Base-by-base conservation (phyloP, 495 filamentous ascomycete genomes). In the Penicillium diatomitis region DNA sequence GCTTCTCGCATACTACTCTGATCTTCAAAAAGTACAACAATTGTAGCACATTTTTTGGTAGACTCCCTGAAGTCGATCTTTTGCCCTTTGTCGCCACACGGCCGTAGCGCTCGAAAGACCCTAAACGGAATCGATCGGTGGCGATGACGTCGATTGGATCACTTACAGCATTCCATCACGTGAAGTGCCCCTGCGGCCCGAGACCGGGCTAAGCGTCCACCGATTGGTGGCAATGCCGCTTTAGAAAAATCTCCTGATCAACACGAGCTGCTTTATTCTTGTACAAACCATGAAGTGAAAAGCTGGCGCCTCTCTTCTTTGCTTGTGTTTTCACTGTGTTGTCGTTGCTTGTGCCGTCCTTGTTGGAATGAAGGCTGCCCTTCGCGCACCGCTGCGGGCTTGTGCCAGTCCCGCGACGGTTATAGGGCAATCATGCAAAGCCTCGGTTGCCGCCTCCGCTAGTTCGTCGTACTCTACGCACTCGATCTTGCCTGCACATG, bases 361-460 rank as follows among this genome's bases (percentile, higher is more conserved):
- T 32, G 58, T 61, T 60, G 66, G 63, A 47, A 73, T 71, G 69
- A 70, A 64, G 56, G 61, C 56, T 54, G 58, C 60, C 52, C 51
- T 64, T 63, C 63, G 66, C 54, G 52, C 58, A 58, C 62, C 66
- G 52, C 57, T 66, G 65, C 67, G 68, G 68, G 56, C 64, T 42
- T 58, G 63, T 51, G 54, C 58, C 54, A 63, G 61, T 62, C 62
- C 63, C 55, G 62, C 62, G 47, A 50, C 62, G 44, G 61, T 56
- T 37, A 41, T 65, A 45, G 57, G 52, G 41, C 48, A 55, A 46
- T 37, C 50, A 43, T 54, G 55, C 54, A 68, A 43, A 50, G 37
- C 53, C 44, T 62, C 62, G 38, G 49, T 50, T 37, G 20, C 20
- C 20, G 20, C 20, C 20, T 38, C 45, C 28, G 42, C 38, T 32